phyloP scores from a whole-genome alignment of 305 asterid species.

The Solanum chacoense region DNA sequence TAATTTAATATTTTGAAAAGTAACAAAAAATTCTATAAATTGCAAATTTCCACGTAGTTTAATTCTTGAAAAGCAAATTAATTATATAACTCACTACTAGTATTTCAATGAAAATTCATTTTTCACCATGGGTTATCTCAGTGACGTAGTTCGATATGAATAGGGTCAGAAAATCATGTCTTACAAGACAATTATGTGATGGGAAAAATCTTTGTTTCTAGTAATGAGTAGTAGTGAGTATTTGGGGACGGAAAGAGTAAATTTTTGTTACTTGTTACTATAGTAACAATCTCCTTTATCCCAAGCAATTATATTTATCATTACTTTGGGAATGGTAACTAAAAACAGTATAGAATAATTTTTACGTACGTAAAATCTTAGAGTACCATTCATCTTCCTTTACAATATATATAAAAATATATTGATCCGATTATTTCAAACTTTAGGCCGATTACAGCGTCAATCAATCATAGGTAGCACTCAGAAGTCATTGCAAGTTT shows the following conservation, averaged over 20 bases:
- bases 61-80: not conserved
- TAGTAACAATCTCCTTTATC: not conserved
- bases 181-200: not conserved
- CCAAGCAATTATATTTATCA: not conserved
- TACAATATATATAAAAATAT: not conserved
- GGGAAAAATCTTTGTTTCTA: too few species aligned
- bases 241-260: not conserved
- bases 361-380: not conserved
- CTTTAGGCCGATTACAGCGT: not conserved
- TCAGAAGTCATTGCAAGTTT: not conserved
- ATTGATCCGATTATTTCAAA: not conserved
- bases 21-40: not conserved
- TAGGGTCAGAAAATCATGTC: not conserved
- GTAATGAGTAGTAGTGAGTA: not conserved
- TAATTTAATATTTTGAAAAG: not conserved
- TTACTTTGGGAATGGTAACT: not conserved
- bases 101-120: not conserved
- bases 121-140: too few species aligned
- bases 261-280: not conserved
- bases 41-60: not conserved
- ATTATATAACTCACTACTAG: not conserved
- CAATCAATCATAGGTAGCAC: not conserved
- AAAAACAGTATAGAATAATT: not conserved
- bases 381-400: not conserved
- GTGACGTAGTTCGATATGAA: too few species aligned